Evolutionary conservation across 2,329 filamentous ascomycete genomes (phyloP).

Genomic region (Pseudogymnoascus sp.): DNA sequence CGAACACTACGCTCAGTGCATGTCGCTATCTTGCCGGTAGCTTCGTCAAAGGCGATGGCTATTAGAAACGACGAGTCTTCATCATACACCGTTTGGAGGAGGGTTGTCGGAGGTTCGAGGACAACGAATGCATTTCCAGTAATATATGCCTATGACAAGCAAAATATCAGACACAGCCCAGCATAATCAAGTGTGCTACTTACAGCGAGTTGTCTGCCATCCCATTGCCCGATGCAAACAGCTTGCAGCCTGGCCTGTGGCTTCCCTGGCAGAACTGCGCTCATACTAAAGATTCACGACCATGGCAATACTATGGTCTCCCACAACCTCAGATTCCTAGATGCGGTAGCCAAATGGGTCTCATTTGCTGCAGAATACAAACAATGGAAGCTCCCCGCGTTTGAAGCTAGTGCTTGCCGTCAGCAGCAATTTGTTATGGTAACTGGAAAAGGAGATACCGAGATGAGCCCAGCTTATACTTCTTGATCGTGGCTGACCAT

Average conservation of each 20-base stretch:
- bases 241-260: slow-evolving; percentile 71
- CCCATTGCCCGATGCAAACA: slow-evolving; percentile 65
- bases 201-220: slow-evolving; percentile 64
- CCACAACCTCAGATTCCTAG: background rate
- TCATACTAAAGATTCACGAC: slow-evolving; percentile 45
- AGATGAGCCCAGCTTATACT: background rate
- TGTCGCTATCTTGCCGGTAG: slow-evolving; percentile 74
- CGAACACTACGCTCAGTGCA: slow-evolving; percentile 59
- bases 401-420: background rate
- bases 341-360: background rate
- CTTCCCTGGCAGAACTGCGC: slow-evolving; percentile 69
- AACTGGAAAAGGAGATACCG: background rate
- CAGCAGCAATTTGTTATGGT: background rate
- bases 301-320: background rate
- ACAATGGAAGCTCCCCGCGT: background rate
- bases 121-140: slow-evolving; percentile 83
- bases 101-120: slow-evolving; percentile 61
- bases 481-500: background rate
- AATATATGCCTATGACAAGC: slow-evolving; percentile 62
- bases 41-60: slow-evolving; percentile 72
- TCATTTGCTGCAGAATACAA: slow-evolving; percentile 1
- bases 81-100: slow-evolving; percentile 87
- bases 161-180: slow-evolving; percentile 12
- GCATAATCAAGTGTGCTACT: slow-evolving; percentile 24
- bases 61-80: slow-evolving; percentile 58